Evolutionary conservation across 2,329 filamentous ascomycete species (phyloP).

Genomic region (Botryotinia convoluta): DNA sequence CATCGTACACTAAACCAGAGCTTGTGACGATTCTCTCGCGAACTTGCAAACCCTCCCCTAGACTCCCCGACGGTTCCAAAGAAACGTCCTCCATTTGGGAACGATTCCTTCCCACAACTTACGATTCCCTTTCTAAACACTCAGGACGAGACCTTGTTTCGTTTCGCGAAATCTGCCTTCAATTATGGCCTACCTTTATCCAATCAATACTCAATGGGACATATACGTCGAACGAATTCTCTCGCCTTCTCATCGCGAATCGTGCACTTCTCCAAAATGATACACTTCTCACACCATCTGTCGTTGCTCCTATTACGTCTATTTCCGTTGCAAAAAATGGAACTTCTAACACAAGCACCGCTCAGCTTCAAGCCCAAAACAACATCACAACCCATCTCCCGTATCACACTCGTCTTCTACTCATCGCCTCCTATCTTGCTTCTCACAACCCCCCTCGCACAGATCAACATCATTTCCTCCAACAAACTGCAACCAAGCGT

Average conservation of each 20-base stretch:
- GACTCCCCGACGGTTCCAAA: slow-evolving; percentile 46
- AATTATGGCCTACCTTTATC: slow-evolving; percentile 83
- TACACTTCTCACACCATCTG: slow-evolving; percentile 62
- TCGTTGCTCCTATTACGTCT: slow-evolving; percentile 43
- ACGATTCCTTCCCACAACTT: slow-evolving; percentile 78
- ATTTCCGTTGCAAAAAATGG: slow-evolving; percentile 24
- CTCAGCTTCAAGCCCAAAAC: slow-evolving; percentile 22
- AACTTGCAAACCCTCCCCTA: slow-evolving; percentile 43
- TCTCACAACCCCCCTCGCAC: slow-evolving; percentile 76
- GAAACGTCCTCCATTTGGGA: slow-evolving; percentile 69
- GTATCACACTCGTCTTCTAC: slow-evolving; percentile 68
- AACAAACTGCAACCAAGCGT: slow-evolving; percentile 38
- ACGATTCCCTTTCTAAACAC: slow-evolving; percentile 80
- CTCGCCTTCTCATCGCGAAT: slow-evolving; percentile 72
- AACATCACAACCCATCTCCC: slow-evolving; percentile 60
- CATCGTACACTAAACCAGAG: slow-evolving; percentile 78
- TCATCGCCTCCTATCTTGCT: slow-evolving; percentile 76
- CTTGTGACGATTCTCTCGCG: slow-evolving; percentile 73
- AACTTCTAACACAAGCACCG: slow-evolving; percentile 15
- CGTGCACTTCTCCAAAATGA: slow-evolving; percentile 72
- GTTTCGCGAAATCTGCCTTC: slow-evolving; percentile 66
- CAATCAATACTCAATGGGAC: slow-evolving; percentile 68
- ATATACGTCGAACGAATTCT: slow-evolving; percentile 75
- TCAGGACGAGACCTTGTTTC: slow-evolving; percentile 75
- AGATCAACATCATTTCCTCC: slow-evolving; percentile 71